Percentiles rank a stretch among this genome's conserved stretches.
These are phyloP conservation scores for Capsella bursapastoris DNA, from an alignment of 345 rosid genomes.

Conservation along the genomic window DNA sequence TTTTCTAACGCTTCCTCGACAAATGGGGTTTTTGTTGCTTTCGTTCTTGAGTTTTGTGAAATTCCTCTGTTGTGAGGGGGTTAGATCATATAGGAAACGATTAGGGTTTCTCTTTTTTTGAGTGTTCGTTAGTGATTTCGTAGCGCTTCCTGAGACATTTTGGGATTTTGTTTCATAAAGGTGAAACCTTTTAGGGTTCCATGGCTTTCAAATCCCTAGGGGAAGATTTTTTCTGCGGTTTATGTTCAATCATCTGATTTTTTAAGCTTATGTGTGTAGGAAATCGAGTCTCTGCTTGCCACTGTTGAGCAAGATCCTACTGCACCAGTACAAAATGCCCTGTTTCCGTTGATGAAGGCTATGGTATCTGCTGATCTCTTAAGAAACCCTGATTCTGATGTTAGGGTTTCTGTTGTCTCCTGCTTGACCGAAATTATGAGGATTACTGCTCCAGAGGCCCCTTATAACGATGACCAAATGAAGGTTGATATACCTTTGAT, in stretches of 20 bases:
- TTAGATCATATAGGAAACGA: constrained; percentile 8
- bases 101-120: constrained; percentile 38
- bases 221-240: neutral
- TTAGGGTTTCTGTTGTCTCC: constrained; percentile 66
- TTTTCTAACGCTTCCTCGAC: constrained; percentile 7
- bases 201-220: constrained; percentile 15
- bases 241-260: constrained; percentile 22
- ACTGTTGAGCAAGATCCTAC: constrained; percentile 68
- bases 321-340: constrained; percentile 52
- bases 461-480: constrained; percentile 70
- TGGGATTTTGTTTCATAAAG: constrained; percentile 1
- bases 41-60: constrained; percentile 25
- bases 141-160: neutral
- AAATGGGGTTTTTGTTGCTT: constrained; percentile 24
- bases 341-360: constrained; percentile 64
- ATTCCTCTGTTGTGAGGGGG: constrained; percentile 17
- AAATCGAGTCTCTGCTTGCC: constrained; percentile 59
- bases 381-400: constrained; percentile 61
- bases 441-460: constrained; percentile 83
- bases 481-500: constrained; percentile 50
- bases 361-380: constrained; percentile 58
- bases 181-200: constrained; percentile 19
- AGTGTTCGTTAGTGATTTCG: constrained; percentile 2
- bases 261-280: constrained; percentile 44
- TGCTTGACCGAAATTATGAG: constrained; percentile 76